These are phyloP conservation scores for Torulaspora quercuum DNA, from an alignment of 805 yeast genomes.

Conservation along the genomic window DNA sequence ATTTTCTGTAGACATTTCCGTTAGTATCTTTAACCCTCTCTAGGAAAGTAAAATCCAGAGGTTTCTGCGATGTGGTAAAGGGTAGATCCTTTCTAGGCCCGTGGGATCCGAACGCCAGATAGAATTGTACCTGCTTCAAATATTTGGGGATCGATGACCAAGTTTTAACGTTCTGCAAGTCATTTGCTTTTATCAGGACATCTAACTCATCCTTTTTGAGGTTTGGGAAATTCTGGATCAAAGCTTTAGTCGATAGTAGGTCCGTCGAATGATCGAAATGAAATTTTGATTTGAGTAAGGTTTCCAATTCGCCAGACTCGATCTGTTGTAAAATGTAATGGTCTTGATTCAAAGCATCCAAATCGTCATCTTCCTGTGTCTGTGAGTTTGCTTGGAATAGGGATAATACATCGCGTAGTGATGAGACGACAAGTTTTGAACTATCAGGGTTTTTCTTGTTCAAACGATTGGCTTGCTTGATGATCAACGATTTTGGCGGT, in stretches of 20 bases:
- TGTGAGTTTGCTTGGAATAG: constrained; percentile 26
- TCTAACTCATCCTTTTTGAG: constrained; percentile 18
- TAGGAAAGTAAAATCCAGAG: constrained; percentile 59
- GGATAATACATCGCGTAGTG: constrained; percentile 27
- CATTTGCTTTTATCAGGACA: constrained; percentile 30
- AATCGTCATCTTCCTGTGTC: constrained; percentile 29
- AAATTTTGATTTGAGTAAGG: constrained; percentile 17
- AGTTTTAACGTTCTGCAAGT: constrained; percentile 36
- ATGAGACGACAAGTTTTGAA: constrained; percentile 14
- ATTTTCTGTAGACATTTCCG: constrained; percentile 25
- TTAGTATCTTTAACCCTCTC: constrained; percentile 17
- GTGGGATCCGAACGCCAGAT: constrained; percentile 64
- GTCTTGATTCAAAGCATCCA: constrained; percentile 10
- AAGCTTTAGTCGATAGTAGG: constrained; percentile 3
- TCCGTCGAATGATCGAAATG: constrained; percentile 6
- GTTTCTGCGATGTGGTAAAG: constrained; percentile 38
- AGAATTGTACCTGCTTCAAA: constrained; percentile 56
- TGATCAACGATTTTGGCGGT: constrained; percentile 24
- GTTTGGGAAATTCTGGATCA: constrained; percentile 14
- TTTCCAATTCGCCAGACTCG: constrained; percentile 18
- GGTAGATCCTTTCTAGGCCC: constrained; percentile 62
- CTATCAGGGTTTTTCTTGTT: constrained; percentile 10
- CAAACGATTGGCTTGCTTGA: constrained; percentile 24
- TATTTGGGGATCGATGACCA: constrained; percentile 53
- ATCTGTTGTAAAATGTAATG: constrained; percentile 11